These are phyloP conservation scores for Saturnispora halmiae DNA, from an alignment of 805 yeast genomes.

Conservation along the genomic window DNA sequence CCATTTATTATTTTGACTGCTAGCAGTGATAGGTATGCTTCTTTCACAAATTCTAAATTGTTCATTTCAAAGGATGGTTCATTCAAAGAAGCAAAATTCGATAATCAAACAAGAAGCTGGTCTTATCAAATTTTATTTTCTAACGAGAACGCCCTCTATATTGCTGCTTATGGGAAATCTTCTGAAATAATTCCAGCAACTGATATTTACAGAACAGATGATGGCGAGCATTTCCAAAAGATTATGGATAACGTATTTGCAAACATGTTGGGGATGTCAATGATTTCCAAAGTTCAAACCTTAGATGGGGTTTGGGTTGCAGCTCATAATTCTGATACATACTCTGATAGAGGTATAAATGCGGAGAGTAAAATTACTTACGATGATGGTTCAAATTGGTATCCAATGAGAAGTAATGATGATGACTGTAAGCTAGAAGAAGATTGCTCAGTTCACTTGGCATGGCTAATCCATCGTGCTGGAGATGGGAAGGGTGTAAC, in stretches of 20 bases:
- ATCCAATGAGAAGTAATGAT: slow-evolving; percentile 35
- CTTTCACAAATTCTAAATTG: slow-evolving; percentile 31
- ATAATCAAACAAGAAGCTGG: slow-evolving; percentile 31
- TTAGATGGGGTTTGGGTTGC: slow-evolving; percentile 59
- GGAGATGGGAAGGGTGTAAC: slow-evolving; percentile 37
- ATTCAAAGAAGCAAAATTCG: slow-evolving; percentile 34
- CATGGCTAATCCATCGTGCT: slow-evolving; percentile 27
- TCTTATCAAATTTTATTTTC: slow-evolving; percentile 34
- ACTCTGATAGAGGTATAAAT: slow-evolving; percentile 16
- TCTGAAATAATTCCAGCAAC: slow-evolving; percentile 18
- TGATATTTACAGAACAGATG: slow-evolving; percentile 41
- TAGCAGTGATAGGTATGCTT: slow-evolving; percentile 35
- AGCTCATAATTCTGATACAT: slow-evolving; percentile 18
- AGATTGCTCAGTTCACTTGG: slow-evolving; percentile 41
- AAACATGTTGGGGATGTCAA: slow-evolving; percentile 31
- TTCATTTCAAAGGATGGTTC: slow-evolving; percentile 41
- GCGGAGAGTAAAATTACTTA: slow-evolving; percentile 34
- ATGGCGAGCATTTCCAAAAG: slow-evolving; percentile 46
- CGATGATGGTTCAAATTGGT: slow-evolving; percentile 50
- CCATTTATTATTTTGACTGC: slow-evolving; percentile 35
- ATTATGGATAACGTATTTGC: slow-evolving; percentile 33
- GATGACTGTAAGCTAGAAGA: slow-evolving; percentile 37
- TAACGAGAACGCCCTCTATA: slow-evolving; percentile 32
- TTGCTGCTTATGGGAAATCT: slow-evolving; percentile 29
- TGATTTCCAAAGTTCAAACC: slow-evolving; percentile 36